Evolutionary conservation across 106 monocot genomes (phyloP), one percentile per base, ranked within the genome.

Genomic region (Dendrobium officinale): DNA sequence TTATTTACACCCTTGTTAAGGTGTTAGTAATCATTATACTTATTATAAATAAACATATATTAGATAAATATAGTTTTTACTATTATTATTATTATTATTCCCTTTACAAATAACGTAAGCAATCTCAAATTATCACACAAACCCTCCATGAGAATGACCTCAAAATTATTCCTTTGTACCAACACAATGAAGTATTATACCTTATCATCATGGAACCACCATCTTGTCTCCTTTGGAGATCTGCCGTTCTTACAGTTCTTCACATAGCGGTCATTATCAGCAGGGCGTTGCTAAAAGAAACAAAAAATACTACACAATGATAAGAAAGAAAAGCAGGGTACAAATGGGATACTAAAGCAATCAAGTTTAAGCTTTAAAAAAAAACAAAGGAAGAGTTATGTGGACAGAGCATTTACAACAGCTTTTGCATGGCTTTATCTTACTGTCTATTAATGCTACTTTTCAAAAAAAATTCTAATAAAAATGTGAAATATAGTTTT

Each of bases 201-300:
- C 67, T 86, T 91, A 61, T 91, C 90, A 55, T 91, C 90, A 78
- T 91, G 90, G 70, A 91, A 91, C 90, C 90, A 91, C 90, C 90
- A 91, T 59, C 90, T 88, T 0, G 90, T 91, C 78, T 91, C 90
- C 78, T 91, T 91, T 3, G 90, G 90, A 48, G 90, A 91, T 74
- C 84, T 80, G 19, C 90, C 90, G 75, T 91, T 91, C 75, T 86
- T 83, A 64, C 90, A 91, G 75, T 91, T 91, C 81, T 85, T 88
- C 77, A 91, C 88, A 67, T 91, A 91, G 27, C 86, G 90, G 43
- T 91, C 90, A 41, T 91, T 88, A 18, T 91, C 90, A 7, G 82
- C 82, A 9, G 90, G 90, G 31, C 90, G 90, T 88, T 91, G 88
- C 90, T 91, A 80, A 55, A 88, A 78, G 44, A 17, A 15, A 37